Conservation (phyloP, 768 basidiomycete species). For the Hemileccinum rubropunctum region DNA sequence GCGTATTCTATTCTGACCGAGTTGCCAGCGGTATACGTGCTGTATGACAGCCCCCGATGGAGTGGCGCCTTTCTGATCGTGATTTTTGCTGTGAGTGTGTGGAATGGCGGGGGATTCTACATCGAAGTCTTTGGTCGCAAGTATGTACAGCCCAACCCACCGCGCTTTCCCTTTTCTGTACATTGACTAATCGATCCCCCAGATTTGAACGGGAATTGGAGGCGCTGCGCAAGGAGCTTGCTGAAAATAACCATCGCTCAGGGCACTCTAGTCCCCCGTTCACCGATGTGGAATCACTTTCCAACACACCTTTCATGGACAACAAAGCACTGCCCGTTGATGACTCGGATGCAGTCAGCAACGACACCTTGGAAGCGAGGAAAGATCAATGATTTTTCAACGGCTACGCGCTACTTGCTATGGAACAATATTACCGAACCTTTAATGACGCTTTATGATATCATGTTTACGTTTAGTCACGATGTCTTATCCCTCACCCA, state of each 20-base stretch:
- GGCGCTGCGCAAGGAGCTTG: conserved; percentile 85
- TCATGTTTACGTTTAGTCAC: conserved; percentile 6
- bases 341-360: conserved; percentile 15
- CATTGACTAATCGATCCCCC: conserved; percentile 6
- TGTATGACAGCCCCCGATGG: conserved; percentile 79
- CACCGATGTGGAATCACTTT: conserved; percentile 41
- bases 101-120: conserved; percentile 96
- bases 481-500: conserved; percentile 8
- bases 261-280: conserved; percentile 51
- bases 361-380: conserved; percentile 11
- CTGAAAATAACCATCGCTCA: conserved; percentile 59
- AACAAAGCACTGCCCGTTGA: conserved; percentile 19
- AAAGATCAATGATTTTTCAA: conserved; percentile 30
- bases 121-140: conserved; percentile 97
- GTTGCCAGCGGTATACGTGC: conserved; percentile 76
- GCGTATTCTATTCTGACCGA: conserved; percentile 87
- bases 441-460: conserved; percentile 20
- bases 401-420: background rate
- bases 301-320: conserved; percentile 34
- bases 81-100: conserved; percentile 85
- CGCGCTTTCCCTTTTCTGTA: background rate
- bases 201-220: conserved; percentile 95
- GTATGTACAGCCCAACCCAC: conserved; percentile 46
- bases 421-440: conserved; percentile 7
- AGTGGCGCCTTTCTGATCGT: conserved; percentile 73